phyloP scores from a whole-genome alignment of 2,329 filamentous ascomycete genomes.

The Pseudocercospora fuligena region DNA sequence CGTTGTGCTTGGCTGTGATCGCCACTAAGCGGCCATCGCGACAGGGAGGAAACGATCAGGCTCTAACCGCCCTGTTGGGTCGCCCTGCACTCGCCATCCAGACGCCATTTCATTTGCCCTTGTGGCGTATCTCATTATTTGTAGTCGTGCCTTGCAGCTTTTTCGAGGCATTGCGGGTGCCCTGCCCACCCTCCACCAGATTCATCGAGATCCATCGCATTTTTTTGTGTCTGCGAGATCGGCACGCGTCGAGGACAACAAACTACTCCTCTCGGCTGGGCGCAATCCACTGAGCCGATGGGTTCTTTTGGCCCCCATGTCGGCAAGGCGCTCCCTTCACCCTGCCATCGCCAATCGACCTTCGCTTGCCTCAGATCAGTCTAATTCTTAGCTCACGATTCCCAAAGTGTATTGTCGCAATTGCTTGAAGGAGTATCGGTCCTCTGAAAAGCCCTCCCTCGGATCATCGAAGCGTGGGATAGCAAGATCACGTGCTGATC shows the following conservation, averaged over 20 bases:
- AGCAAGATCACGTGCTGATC: background rate
- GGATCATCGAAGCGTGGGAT: background rate
- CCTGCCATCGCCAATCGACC: slow-evolving; percentile 10
- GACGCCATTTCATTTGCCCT: slow-evolving; percentile 16
- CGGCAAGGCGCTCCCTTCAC: background rate
- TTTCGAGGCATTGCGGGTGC: background rate
- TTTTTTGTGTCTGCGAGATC: background rate
- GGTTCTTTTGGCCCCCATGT: background rate
- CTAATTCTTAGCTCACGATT: slow-evolving; percentile 6
- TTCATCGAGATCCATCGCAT: background rate
- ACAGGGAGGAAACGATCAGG: slow-evolving; percentile 13
- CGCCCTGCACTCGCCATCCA: slow-evolving; percentile 14
- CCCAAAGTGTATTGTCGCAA: slow-evolving; percentile 7
- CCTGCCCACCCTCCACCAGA: background rate
- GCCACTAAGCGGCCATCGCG: slow-evolving; percentile 15
- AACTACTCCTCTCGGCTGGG: background rate
- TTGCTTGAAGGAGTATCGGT: slow-evolving; percentile 2
- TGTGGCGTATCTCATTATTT: background rate
- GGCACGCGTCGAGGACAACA: background rate
- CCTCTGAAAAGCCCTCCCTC: background rate
- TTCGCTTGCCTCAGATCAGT: slow-evolving; percentile 16
- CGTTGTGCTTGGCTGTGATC: slow-evolving; percentile 20
- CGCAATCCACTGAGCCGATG: background rate
- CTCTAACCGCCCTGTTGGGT: slow-evolving; percentile 22
- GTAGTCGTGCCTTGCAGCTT: slow-evolving; percentile 14